Conservation (phyloP, 208 protist genomes). For the Acanthamoeba triangularis region DNA sequence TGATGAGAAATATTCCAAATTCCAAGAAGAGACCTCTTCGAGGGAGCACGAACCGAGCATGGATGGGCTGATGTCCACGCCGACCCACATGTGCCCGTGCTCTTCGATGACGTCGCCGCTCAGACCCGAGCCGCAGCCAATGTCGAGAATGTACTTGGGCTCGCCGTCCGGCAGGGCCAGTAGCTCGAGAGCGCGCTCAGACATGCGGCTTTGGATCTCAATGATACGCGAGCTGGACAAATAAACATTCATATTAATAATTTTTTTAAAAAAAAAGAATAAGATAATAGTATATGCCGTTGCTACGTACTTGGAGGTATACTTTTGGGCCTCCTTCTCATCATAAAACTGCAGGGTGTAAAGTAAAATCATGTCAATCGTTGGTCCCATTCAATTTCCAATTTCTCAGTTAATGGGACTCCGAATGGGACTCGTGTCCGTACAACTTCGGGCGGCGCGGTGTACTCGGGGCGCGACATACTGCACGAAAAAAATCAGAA, state of each 20-base stretch:
- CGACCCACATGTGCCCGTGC: constrained; percentile 97
- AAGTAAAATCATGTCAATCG: too few relatives aligned
- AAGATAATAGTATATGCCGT: too few relatives aligned
- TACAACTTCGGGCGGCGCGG: constrained; percentile 62
- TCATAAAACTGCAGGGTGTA: constrained; percentile 95
- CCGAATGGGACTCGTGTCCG: neutral
- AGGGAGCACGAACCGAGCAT: constrained; percentile 94
- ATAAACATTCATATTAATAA: neutral
- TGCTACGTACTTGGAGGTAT: constrained; percentile 96
- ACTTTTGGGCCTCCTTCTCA: constrained; percentile 95
- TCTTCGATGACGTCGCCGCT: constrained; percentile 97
- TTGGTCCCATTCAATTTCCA: neutral
- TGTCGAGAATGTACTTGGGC: constrained; percentile 96
- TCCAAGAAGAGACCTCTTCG: too few relatives aligned
- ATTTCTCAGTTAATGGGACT: neutral
- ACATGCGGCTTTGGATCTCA: constrained; percentile 98
- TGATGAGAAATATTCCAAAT: too few relatives aligned
- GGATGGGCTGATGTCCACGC: constrained; percentile 96
- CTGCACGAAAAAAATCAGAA: neutral
- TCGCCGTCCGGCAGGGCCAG: constrained; percentile 93
- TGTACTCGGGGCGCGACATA: constrained; percentile 56
- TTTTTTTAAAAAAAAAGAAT: too few relatives aligned
- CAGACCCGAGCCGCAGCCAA: constrained; percentile 99
- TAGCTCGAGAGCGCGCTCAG: constrained; percentile 98
- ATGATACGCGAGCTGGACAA: constrained; percentile 95